Percentiles rank a stretch among this genome's conserved stretches.
phyloP scores from a whole-genome alignment of 2,329 filamentous ascomycete species.

The Penicillium aurantiogriseum region DNA sequence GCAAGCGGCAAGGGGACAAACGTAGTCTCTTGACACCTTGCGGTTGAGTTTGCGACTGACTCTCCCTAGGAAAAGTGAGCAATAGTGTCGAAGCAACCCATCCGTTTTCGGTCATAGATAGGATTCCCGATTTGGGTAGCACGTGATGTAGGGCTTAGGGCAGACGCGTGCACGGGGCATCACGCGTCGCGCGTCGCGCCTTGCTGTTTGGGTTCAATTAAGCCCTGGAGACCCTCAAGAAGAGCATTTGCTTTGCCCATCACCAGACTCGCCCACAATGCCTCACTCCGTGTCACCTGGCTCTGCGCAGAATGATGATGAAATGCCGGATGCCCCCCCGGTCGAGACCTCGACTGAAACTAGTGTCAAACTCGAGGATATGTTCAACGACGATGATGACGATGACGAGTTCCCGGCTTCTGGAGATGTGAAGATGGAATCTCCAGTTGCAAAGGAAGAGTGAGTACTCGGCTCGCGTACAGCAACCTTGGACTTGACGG shows the following conservation, averaged over 20 bases:
- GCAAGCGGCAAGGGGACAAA: constrained; percentile 15
- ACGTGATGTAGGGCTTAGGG: constrained; percentile 28
- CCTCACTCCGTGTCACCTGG: constrained; percentile 42
- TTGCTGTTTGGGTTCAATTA: constrained; percentile 24
- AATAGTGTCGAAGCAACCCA: not conserved
- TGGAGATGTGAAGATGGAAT: constrained; percentile 47
- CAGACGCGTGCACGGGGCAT: constrained; percentile 13
- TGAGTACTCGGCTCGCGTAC: constrained; percentile 28
- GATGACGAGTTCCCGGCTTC: constrained; percentile 57
- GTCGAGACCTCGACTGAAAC: constrained; percentile 18
- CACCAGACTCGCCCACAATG: constrained; percentile 26
- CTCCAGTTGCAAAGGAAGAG: constrained; percentile 38
- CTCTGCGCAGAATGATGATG: constrained; percentile 40
- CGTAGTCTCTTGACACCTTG: not conserved
- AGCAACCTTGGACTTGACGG: constrained; percentile 2
- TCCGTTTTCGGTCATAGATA: constrained; percentile 13
- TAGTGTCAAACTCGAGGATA: constrained; percentile 53
- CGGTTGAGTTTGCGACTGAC: not conserved
- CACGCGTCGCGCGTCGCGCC: constrained; percentile 26
- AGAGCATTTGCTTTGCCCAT: not conserved
- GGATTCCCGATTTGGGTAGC: not conserved
- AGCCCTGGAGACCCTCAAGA: not conserved
- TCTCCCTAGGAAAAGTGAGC: not conserved
- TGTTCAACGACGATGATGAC: constrained; percentile 57
- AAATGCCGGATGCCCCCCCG: constrained; percentile 44